A percentile compares a stretch with the other conserved stretches of the same genome.
Conservation (phyloP, 1,139 yeast genomes). For the Tardiomyces digboiensis region DNA sequence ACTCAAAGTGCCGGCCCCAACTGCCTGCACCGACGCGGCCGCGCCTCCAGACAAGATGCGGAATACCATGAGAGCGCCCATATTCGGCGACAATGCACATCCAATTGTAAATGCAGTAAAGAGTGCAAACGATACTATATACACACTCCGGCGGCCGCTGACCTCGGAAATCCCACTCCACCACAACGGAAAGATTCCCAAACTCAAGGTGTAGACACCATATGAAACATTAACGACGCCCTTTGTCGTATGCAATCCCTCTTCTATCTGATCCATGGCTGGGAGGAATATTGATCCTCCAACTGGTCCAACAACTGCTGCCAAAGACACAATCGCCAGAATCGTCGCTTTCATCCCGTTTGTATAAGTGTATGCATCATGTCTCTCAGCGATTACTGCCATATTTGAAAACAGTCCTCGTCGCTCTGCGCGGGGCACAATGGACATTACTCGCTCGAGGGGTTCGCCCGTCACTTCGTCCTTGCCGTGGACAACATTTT, state of each 20-base stretch:
- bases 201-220: slow-evolving; percentile 62
- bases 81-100: slow-evolving; percentile 54
- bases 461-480: too few relatives aligned
- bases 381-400: slow-evolving; percentile 58
- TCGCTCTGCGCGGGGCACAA: slow-evolving; percentile 14
- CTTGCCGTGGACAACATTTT: too few relatives aligned
- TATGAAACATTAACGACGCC: slow-evolving; percentile 66
- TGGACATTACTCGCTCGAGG: neutral
- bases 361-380: slow-evolving; percentile 63
- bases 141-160: slow-evolving; percentile 62
- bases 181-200: slow-evolving; percentile 83
- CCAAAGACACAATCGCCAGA: slow-evolving; percentile 58
- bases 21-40: slow-evolving; percentile 80
- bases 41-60: slow-evolving; percentile 72
- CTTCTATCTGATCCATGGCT: slow-evolving; percentile 53
- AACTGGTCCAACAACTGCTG: slow-evolving; percentile 82
- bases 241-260: slow-evolving; percentile 44
- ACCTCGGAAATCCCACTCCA: slow-evolving; percentile 76
- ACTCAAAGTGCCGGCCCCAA: slow-evolving; percentile 83
- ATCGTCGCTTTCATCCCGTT: slow-evolving; percentile 38
- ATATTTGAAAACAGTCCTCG: slow-evolving; percentile 24
- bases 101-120: slow-evolving; percentile 65
- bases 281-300: slow-evolving; percentile 85
- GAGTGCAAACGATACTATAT: slow-evolving; percentile 53
- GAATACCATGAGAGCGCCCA: slow-evolving; percentile 54